phyloP scores from a whole-genome alignment of 768 basidiomycete genomes.

The Solioccasus polychromus region DNA sequence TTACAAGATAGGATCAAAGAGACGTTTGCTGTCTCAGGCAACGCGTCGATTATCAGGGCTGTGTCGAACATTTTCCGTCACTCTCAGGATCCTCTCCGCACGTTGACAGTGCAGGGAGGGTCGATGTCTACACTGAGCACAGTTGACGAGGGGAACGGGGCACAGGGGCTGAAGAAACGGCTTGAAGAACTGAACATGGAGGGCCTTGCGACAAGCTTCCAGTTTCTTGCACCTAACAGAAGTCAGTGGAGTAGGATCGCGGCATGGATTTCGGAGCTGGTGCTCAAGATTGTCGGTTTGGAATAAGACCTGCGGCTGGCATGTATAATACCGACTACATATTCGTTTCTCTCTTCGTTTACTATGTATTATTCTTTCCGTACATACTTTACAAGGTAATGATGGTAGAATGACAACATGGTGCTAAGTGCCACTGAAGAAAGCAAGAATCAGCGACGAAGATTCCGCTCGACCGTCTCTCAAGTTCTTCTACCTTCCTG shows the following conservation, averaged over 20 bases:
- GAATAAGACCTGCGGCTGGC: constrained; percentile 16
- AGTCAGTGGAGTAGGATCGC: constrained; percentile 62
- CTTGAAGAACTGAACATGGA: constrained; percentile 73
- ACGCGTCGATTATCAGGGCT: constrained; percentile 64
- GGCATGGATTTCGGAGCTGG: constrained; percentile 69
- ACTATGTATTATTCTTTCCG: too few relatives aligned
- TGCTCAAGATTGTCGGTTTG: constrained; percentile 47
- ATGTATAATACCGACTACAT: constrained; percentile 21
- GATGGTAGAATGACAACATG: too few relatives aligned
- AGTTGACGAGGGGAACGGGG: constrained; percentile 48
- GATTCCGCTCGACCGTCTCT: too few relatives aligned
- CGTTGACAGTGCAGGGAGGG: constrained; percentile 39
- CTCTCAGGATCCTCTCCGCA: constrained; percentile 51
- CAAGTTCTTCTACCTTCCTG: too few relatives aligned
- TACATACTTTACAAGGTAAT: too few relatives aligned
- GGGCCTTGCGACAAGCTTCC: constrained; percentile 69
- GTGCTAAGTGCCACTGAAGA: too few relatives aligned
- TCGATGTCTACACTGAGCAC: constrained; percentile 67
- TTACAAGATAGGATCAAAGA: constrained; percentile 75
- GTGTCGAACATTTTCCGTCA: constrained; percentile 77
- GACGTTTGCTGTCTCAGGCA: constrained; percentile 67
- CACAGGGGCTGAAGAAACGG: constrained; percentile 46
- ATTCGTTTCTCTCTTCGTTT: too few relatives aligned
- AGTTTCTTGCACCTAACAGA: constrained; percentile 59
- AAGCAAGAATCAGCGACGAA: too few relatives aligned